Conservation (phyloP, 495 filamentous ascomycete species). For the Pyrenula aspistea region DNA sequence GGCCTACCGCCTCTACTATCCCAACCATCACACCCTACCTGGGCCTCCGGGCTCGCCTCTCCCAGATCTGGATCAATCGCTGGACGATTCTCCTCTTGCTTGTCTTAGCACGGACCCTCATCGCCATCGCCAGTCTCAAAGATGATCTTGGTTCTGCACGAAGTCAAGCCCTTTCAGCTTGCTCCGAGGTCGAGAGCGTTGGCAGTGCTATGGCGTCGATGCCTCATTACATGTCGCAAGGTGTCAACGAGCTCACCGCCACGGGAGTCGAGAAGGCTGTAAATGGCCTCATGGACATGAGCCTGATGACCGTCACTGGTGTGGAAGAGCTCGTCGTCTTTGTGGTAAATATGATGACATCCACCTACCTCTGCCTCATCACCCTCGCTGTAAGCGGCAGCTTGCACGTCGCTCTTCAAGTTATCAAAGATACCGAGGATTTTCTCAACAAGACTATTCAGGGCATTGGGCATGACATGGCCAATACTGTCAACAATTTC, state of each 20-base stretch:
- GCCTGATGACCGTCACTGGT: slow-evolving; percentile 65
- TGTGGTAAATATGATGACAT: slow-evolving; percentile 76
- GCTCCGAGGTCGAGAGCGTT: slow-evolving; percentile 82
- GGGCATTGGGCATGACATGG: slow-evolving; percentile 50
- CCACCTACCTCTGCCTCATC: slow-evolving; percentile 79
- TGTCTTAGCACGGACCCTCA: slow-evolving; percentile 65
- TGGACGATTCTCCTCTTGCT: slow-evolving; percentile 89
- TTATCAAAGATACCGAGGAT: slow-evolving; percentile 58
- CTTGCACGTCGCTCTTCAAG: slow-evolving; percentile 52
- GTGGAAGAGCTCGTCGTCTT: slow-evolving; percentile 85
- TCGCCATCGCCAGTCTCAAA: slow-evolving; percentile 60
- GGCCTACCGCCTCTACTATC: slow-evolving; percentile 21
- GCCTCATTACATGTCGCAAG: slow-evolving; percentile 82
- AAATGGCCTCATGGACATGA: slow-evolving; percentile 58
- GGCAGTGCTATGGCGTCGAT: slow-evolving; percentile 95
- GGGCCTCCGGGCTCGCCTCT: slow-evolving; percentile 76
- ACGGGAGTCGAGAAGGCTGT: slow-evolving; percentile 66
- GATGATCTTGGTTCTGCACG: slow-evolving; percentile 63
- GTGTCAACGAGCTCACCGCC: slow-evolving; percentile 78
- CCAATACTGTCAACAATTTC: slow-evolving; percentile 39
- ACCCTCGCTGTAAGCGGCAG: slow-evolving; percentile 67
- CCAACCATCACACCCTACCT: slow-evolving; percentile 73
- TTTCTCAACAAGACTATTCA: slow-evolving; percentile 63
- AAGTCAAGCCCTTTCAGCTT: slow-evolving; percentile 71
- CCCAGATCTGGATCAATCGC: slow-evolving; percentile 92